These are phyloP conservation scores for Marasmius tenuissimus DNA, from an alignment of 1,284 basidiomycete species.

Conservation along the genomic window DNA sequence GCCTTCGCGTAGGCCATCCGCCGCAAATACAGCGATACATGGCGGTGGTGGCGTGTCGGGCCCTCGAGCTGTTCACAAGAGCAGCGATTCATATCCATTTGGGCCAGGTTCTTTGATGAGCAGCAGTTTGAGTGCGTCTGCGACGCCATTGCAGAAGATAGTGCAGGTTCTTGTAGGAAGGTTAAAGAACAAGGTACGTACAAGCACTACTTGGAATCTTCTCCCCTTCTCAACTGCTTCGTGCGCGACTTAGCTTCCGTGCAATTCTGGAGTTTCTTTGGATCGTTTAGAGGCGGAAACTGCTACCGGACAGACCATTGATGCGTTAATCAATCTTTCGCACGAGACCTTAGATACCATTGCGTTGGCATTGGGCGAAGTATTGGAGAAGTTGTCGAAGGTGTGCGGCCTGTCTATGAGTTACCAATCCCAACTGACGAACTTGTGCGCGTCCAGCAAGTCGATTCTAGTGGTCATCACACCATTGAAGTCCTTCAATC, in stretches of 20 bases:
- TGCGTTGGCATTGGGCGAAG: constrained; percentile 72
- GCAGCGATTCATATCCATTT: constrained; percentile 36
- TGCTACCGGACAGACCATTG: constrained; percentile 71
- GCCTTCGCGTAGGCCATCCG: constrained; percentile 17
- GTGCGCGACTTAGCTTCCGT: constrained; percentile 64
- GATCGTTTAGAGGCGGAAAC: constrained; percentile 75
- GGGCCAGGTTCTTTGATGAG: constrained; percentile 26
- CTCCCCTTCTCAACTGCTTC: no score
- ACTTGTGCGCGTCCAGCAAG: constrained; percentile 36
- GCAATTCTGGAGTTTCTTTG: constrained; percentile 75
- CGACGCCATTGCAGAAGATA: constrained; percentile 70
- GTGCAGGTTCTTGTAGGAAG: constrained; percentile 71
- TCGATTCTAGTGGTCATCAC: constrained; percentile 49
- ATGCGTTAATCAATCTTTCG: constrained; percentile 78
- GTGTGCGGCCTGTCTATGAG: constrained; percentile 40
- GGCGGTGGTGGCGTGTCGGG: constrained; percentile 14
- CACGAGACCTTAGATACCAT: constrained; percentile 77
- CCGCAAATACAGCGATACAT: constrained; percentile 3
- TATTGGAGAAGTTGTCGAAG: constrained; percentile 77
- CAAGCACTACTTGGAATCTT: neutral
- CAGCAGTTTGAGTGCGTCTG: constrained; percentile 23
- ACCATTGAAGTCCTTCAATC: constrained; percentile 83
- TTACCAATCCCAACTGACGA: constrained; percentile 3
- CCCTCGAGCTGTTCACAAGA: constrained; percentile 29
- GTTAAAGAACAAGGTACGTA: constrained; percentile 66